These are phyloP conservation scores for Scutellaria minor DNA, from an alignment of 257 asterid species.

Conservation along the genomic window DNA sequence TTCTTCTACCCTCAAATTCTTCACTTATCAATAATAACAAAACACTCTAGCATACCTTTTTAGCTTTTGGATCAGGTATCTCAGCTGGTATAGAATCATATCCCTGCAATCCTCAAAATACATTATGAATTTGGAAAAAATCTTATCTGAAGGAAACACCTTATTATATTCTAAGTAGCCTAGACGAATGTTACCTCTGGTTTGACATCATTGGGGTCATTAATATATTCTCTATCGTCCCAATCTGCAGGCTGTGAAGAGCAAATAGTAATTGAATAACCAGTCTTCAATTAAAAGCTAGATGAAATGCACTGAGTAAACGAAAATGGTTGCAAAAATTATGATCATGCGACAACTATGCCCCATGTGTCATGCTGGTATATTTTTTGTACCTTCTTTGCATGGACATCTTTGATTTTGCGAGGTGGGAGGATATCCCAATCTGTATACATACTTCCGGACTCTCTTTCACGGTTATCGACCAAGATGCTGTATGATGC, in stretches of 20 bases:
- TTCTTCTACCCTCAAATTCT: no score
- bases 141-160: no score
- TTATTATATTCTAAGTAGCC: neutral
- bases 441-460: conserved; percentile 92
- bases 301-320: neutral
- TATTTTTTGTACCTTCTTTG: conserved; percentile 58
- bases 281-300: neutral
- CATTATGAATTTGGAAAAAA: no score
- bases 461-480: conserved; percentile 87
- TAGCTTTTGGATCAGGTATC: conserved; percentile 89
- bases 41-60: conserved; percentile 46
- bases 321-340: neutral
- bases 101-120: conserved; percentile 54
- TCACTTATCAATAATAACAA: no score
- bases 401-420: conserved; percentile 71
- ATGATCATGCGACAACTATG: neutral
- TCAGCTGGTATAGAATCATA: conserved; percentile 91
- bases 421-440: conserved; percentile 95
- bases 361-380: neutral
- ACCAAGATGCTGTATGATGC: conserved; percentile 78
- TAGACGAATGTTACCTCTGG: conserved; percentile 63
- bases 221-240: conserved; percentile 91
- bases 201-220: conserved; percentile 77
- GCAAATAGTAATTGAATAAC: neutral
- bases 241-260: conserved; percentile 81